Percentiles rank a stretch among this genome's conserved stretches.
Evolutionary conservation across 2,329 filamentous ascomycete genomes (phyloP).

Genomic region (Phaeoacremonium minimum): DNA sequence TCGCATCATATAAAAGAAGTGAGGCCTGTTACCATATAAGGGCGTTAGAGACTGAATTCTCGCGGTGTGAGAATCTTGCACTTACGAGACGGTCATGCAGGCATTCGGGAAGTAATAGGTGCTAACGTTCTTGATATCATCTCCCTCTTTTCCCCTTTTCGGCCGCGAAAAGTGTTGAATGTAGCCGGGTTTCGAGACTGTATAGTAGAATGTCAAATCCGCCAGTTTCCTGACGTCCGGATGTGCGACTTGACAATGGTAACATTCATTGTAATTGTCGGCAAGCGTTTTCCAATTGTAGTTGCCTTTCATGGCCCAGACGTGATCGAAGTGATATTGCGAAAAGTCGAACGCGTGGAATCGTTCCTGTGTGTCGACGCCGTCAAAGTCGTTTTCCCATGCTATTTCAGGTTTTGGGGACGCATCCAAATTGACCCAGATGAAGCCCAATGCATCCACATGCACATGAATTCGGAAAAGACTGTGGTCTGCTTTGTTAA

Average conservation of each 20-base stretch:
- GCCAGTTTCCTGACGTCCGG: constrained; percentile 29
- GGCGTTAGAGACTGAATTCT: background rate
- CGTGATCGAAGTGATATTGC: constrained; percentile 20
- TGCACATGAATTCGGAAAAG: constrained; percentile 41
- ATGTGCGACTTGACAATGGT: constrained; percentile 45
- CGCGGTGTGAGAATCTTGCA: background rate
- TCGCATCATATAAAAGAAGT: constrained; percentile 48
- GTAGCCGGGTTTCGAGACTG: no score
- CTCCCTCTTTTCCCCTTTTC: constrained; percentile 24
- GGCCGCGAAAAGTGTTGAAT: constrained; percentile 17
- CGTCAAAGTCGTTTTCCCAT: constrained; percentile 37
- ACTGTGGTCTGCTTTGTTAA: constrained; percentile 34
- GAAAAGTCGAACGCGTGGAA: constrained; percentile 17
- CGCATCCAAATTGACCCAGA: constrained; percentile 47
- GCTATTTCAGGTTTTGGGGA: constrained; percentile 25
- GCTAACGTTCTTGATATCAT: constrained; percentile 17
- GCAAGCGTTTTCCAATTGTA: constrained; percentile 35
- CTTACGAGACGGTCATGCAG: constrained; percentile 33
- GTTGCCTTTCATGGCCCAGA: constrained; percentile 26
- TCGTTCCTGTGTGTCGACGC: constrained; percentile 16
- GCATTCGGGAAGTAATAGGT: constrained; percentile 35
- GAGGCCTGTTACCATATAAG: constrained; percentile 19
- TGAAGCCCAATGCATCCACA: constrained; percentile 38
- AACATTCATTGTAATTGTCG: constrained; percentile 45
- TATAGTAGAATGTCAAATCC: no score